Evolutionary conservation across 1,284 basidiomycete species (phyloP), one percentile per base, ranked within the genome.

Genomic region (Porodaedalea pini): DNA sequence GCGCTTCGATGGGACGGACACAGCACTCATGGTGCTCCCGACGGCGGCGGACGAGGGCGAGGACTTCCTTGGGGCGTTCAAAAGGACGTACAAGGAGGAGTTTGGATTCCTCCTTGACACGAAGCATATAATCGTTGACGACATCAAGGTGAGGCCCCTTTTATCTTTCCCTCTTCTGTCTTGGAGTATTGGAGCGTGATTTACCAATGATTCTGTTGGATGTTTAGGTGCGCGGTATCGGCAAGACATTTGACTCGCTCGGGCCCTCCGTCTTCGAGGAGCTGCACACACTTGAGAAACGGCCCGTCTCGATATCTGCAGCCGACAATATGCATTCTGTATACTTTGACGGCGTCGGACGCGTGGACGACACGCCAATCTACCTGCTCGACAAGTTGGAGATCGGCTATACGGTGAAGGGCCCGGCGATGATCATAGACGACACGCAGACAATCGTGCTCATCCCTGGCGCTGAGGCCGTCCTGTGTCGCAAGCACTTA

Each of bases 1-100:
- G 90, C 83, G 94, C 39, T 94, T 93, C 66, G 88, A 94, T 51
- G 91, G 92, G 2, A 94, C 92, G 0, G 94, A 97, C 73, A 97
- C 94, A 0, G 81, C 92, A 6, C 71, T 98, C 61, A 96, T 97
- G 93, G 84, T 94, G 1, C 73, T 90, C 6, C 84, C 89, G 6
- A 72, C 70, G 0, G 68, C 72, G 7, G 72, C 72, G 48, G 81
- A 82, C 61, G 79, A 81, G 8, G 65, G 75, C 4, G 85, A 88
- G 64, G 89, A 94, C 68, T 94, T 90, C 69, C 86, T 87, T 65
- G 77, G 76, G 0, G 90, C 85, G 4, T 98, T 98, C 76, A 85
- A 82, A 68, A 71, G 80, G 49, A 78, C 80, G 51, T 92, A 94
- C 72, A 88, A 84, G 71, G 71, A 82, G 19, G 90, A 94, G 71